Percentiles rank a stretch among this genome's conserved stretches.
phyloP scores from a whole-genome alignment of 2,329 filamentous ascomycete genomes.

The Clarireedia homoeocarpa region DNA sequence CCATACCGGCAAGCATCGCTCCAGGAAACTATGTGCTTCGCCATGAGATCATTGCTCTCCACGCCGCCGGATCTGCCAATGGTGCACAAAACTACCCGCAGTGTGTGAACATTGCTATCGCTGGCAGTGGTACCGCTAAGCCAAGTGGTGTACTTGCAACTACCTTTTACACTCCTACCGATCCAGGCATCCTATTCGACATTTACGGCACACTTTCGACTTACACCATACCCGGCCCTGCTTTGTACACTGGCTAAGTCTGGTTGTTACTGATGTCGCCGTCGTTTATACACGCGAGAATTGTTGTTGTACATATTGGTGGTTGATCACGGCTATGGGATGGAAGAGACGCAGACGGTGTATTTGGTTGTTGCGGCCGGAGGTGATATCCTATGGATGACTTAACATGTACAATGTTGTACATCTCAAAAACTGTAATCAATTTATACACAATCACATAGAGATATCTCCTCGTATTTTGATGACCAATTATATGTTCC shows the following conservation, averaged over 20 bases:
- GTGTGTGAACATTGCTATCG: constrained; percentile 42
- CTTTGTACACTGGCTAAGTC: constrained; percentile 21
- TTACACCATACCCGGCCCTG: constrained; percentile 31
- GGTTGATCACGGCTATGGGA: too few relatives aligned
- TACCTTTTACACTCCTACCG: constrained; percentile 34
- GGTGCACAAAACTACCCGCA: constrained; percentile 42
- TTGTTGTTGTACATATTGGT: too few relatives aligned
- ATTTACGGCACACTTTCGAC: constrained; percentile 30
- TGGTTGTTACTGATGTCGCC: too few relatives aligned
- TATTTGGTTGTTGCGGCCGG: too few relatives aligned
- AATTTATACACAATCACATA: too few relatives aligned
- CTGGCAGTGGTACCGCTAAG: constrained; percentile 33
- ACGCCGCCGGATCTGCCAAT: constrained; percentile 30
- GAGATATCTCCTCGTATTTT: too few relatives aligned
- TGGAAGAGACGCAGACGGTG: too few relatives aligned
- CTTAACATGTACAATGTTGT: too few relatives aligned
- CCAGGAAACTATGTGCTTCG: constrained; percentile 45
- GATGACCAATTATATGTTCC: too few relatives aligned
- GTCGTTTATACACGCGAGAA: too few relatives aligned
- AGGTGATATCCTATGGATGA: too few relatives aligned
- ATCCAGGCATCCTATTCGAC: constrained; percentile 35
- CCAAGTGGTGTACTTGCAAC: constrained; percentile 33
- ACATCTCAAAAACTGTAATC: too few relatives aligned
- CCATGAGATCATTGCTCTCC: constrained; percentile 34
- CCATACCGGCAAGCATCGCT: constrained; percentile 36